phyloP scores from a whole-genome alignment of 495 filamentous ascomycete species.

The Penicillium fimorum region DNA sequence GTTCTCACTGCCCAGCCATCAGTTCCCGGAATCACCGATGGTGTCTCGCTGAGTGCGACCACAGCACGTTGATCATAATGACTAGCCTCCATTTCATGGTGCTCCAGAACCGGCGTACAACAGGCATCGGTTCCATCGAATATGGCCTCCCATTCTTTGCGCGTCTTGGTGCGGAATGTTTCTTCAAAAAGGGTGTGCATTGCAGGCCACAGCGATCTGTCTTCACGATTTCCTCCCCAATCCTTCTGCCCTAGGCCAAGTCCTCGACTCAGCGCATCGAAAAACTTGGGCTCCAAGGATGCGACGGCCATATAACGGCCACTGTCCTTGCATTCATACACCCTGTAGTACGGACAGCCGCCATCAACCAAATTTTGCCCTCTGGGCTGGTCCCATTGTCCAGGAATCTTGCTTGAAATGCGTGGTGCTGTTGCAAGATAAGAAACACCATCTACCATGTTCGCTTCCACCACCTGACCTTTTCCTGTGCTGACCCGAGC shows the following conservation, averaged over 20 bases:
- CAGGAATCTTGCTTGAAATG: conserved; percentile 49
- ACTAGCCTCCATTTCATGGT: conserved; percentile 58
- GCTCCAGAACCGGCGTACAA: conserved; percentile 71
- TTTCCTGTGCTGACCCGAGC: conserved; percentile 42
- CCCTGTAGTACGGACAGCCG: conserved; percentile 73
- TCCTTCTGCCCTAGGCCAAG: conserved; percentile 47
- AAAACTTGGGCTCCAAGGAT: conserved; percentile 75
- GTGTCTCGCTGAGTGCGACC: conserved; percentile 62
- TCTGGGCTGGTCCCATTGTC: conserved; percentile 53
- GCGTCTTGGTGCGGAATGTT: conserved; percentile 60
- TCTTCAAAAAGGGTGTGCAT: conserved; percentile 53
- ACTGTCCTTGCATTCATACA: conserved; percentile 69
- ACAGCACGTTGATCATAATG: conserved; percentile 65
- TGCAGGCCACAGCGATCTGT: conserved; percentile 56
- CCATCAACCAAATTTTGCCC: conserved; percentile 72
- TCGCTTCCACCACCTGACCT: conserved; percentile 78
- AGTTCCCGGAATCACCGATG: conserved; percentile 52
- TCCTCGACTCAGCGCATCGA: conserved; percentile 51
- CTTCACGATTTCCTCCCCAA: conserved; percentile 25
- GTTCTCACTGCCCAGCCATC: conserved; percentile 52
- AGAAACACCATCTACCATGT: conserved; percentile 79
- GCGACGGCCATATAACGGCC: conserved; percentile 74
- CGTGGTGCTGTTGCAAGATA: conserved; percentile 67
- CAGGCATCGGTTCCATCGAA: conserved; percentile 84
- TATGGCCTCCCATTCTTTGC: conserved; percentile 69